phyloP scores from a whole-genome alignment of 2,329 filamentous ascomycete species.

The Diaporthe citriasiana region DNA sequence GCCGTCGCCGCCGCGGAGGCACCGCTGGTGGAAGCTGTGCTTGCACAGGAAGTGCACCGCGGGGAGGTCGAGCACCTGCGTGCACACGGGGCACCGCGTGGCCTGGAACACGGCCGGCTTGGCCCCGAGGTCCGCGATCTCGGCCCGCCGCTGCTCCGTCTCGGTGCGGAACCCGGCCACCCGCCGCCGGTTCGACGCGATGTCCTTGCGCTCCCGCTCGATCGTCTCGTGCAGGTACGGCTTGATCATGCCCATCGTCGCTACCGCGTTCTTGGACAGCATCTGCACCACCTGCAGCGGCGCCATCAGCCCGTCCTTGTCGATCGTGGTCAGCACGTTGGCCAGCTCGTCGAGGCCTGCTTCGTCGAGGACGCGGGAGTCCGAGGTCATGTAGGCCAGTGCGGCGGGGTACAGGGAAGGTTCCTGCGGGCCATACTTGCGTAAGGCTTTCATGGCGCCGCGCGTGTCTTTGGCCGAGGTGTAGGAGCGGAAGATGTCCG shows the following conservation, averaged over 20 bases:
- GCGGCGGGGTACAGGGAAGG: constrained; percentile 94
- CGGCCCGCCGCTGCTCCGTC: constrained; percentile 82
- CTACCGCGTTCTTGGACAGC: constrained; percentile 76
- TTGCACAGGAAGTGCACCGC: constrained; percentile 97
- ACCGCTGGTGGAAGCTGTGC: constrained; percentile 95
- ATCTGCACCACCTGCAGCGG: constrained; percentile 97
- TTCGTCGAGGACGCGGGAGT: constrained; percentile 83
- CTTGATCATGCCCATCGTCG: constrained; percentile 98
- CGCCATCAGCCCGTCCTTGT: constrained; percentile 92
- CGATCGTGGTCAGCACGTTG: constrained; percentile 85
- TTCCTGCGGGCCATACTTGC: constrained; percentile 92
- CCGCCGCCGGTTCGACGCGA: constrained; percentile 81
- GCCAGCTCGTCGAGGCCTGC: constrained; percentile 87
- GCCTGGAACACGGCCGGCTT: constrained; percentile 93
- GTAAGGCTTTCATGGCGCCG: constrained; percentile 89
- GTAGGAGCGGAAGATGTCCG: constrained; percentile 97
- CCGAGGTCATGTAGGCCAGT: constrained; percentile 92
- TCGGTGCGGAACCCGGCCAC: constrained; percentile 88
- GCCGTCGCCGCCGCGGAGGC: constrained; percentile 68
- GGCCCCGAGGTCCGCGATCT: constrained; percentile 81
- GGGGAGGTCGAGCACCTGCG: constrained; percentile 83
- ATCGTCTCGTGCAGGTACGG: constrained; percentile 92
- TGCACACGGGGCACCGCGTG: constrained; percentile 88
- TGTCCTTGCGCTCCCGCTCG: constrained; percentile 88
- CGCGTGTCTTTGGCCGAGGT: constrained; percentile 92